Conservation (phyloP, 805 yeast genomes). For the Suhomyces sp. region DNA sequence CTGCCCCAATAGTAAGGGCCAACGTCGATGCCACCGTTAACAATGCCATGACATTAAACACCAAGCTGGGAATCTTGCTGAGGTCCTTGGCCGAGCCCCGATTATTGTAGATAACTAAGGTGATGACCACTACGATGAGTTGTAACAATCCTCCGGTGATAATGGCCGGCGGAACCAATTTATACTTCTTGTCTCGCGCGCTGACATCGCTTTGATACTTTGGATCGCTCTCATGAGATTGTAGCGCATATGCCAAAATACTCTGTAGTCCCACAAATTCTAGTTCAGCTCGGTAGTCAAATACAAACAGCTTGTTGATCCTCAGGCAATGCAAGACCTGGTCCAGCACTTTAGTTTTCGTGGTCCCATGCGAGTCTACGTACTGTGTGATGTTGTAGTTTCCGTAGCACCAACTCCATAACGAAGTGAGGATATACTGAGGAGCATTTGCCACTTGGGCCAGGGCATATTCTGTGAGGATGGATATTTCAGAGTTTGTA, state of each 20-base stretch:
- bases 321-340: constrained; percentile 23
- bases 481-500: constrained; percentile 48
- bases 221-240: constrained; percentile 12
- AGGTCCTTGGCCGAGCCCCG: constrained; percentile 35
- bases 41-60: constrained; percentile 36
- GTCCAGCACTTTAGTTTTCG: constrained; percentile 12
- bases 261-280: constrained; percentile 38
- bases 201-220: constrained; percentile 13
- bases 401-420: constrained; percentile 48
- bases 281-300: constrained; percentile 46
- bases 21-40: constrained; percentile 33
- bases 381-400: constrained; percentile 26
- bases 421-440: constrained; percentile 40
- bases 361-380: constrained; percentile 11
- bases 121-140: constrained; percentile 23
- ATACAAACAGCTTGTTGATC: constrained; percentile 20
- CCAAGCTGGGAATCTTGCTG: constrained; percentile 23
- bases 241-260: constrained; percentile 49
- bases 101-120: constrained; percentile 35
- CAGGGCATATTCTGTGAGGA: constrained; percentile 45
- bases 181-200: constrained; percentile 13
- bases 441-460: constrained; percentile 47
- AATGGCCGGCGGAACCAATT: constrained; percentile 26
- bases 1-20: constrained; percentile 27
- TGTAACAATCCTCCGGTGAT: constrained; percentile 28